Conservation (phyloP, 208 protist species). For the Acanthamoeba castellanii region DNA sequence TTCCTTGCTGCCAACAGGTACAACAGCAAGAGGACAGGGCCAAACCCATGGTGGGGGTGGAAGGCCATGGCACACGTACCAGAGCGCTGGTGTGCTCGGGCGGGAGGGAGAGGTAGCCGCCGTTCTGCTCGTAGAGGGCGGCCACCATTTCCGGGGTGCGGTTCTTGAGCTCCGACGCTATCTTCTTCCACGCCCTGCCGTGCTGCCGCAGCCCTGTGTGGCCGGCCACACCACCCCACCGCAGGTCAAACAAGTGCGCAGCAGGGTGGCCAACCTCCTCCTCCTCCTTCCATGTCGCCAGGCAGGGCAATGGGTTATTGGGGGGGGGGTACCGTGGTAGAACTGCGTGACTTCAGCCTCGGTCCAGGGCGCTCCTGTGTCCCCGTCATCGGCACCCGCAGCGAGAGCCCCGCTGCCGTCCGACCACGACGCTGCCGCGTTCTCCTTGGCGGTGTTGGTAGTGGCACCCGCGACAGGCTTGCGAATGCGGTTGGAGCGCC, state of each 20-base stretch:
- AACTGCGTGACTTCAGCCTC: conserved; percentile 17
- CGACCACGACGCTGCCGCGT: not conserved
- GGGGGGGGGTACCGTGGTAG: conserved; percentile 27
- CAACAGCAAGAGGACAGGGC: not conserved
- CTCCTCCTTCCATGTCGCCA: too few relatives aligned
- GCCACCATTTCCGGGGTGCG: conserved; percentile 65
- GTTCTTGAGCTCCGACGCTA: conserved; percentile 45
- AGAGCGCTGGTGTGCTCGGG: not conserved
- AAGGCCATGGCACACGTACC: too few relatives aligned
- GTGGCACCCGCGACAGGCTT: not conserved
- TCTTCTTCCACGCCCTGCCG: conserved; percentile 65
- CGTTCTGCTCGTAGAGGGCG: conserved; percentile 10
- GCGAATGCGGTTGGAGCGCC: not conserved
- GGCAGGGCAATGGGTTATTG: too few relatives aligned
- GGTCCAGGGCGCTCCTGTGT: conserved; percentile 11
- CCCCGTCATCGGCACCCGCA: not conserved
- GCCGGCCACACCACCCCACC: too few relatives aligned
- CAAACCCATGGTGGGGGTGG: too few relatives aligned
- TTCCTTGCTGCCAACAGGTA: too few relatives aligned
- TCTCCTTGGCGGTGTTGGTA: not conserved
- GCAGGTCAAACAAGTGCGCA: too few relatives aligned
- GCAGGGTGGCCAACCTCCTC: too few relatives aligned
- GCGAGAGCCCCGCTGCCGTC: not conserved
- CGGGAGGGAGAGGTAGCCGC: conserved; percentile 16
- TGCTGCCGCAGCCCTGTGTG: conserved; percentile 60